Evolutionary conservation across 1,139 yeast species (phyloP).

Genomic region (Tardiomyces blankii): DNA sequence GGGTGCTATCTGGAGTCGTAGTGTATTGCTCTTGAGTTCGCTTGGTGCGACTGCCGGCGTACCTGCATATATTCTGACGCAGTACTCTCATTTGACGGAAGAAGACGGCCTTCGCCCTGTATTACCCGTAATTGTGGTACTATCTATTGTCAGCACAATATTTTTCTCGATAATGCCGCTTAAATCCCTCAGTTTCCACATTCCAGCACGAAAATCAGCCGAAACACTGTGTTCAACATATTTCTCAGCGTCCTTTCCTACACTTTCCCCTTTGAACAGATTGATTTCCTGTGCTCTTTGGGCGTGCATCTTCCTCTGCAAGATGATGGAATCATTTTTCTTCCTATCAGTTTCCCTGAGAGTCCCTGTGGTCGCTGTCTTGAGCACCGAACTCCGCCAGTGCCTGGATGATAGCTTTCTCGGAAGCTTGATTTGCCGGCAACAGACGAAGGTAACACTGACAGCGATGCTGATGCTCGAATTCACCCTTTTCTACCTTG

Average conservation of each 20-base stretch:
- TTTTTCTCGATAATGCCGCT: not conserved
- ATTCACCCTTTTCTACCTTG: conserved; percentile 64
- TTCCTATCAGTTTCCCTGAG: conserved; percentile 66
- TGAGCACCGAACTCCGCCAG: conserved; percentile 45
- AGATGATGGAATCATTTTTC: conserved; percentile 71
- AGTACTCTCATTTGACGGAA: not conserved
- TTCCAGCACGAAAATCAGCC: not conserved
- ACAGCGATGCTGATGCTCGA: conserved; percentile 52
- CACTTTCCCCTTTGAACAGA: conserved; percentile 7
- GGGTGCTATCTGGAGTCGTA: not conserved
- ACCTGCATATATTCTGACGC: not conserved
- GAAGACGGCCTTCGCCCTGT: not conserved
- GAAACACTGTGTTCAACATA: not conserved
- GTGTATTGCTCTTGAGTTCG: conserved; percentile 28
- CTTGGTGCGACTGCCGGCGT: conserved; percentile 12
- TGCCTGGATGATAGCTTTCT: conserved; percentile 50
- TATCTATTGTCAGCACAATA: not conserved
- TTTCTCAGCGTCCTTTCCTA: not conserved
- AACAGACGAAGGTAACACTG: conserved; percentile 50
- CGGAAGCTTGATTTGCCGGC: conserved; percentile 41
- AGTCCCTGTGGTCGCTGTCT: conserved; percentile 66
- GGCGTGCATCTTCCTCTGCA: conserved; percentile 58
- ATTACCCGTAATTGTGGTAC: not conserved
- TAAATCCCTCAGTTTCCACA: not conserved
- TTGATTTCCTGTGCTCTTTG: conserved; percentile 54